phyloP scores from a whole-genome alignment of 306 rosid species.

The Benincasa hispida region DNA sequence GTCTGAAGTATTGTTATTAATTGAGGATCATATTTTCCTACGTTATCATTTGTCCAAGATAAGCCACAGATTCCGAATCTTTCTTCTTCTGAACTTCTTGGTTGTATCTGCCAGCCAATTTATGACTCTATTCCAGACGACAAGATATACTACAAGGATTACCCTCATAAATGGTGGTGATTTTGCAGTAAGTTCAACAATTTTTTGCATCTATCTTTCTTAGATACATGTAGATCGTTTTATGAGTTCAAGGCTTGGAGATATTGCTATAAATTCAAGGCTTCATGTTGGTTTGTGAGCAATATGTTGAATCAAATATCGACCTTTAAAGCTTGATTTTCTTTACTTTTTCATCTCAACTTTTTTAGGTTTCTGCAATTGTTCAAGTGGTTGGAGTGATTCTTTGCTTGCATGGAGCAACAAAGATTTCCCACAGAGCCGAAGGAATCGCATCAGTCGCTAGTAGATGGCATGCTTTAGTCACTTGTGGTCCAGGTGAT shows the following conservation, averaged over 20 bases:
- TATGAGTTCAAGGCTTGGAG: background rate
- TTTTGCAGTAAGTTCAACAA: conserved; percentile 27
- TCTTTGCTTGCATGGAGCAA: conserved; percentile 29
- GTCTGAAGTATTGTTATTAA: conserved; percentile 21
- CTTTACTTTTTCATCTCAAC: background rate
- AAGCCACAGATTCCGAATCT: conserved; percentile 38
- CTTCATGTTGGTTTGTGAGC: background rate
- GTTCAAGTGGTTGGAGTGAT: conserved; percentile 32
- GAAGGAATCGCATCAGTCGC: conserved; percentile 29
- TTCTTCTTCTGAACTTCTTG: conserved; percentile 27
- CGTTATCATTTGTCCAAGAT: conserved; percentile 30
- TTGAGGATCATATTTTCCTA: conserved; percentile 31
- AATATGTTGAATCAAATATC: background rate
- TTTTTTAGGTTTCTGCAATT: conserved; percentile 24
- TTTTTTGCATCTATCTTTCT: background rate
- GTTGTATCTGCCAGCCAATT: conserved; percentile 27
- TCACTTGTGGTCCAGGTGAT: conserved; percentile 24
- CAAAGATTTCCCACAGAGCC: conserved; percentile 39
- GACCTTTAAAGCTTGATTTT: background rate
- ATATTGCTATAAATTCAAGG: background rate
- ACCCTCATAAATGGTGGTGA: conserved; percentile 33
- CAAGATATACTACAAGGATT: conserved; percentile 13
- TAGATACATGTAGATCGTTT: background rate
- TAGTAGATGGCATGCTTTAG: conserved; percentile 41
- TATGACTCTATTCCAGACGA: conserved; percentile 25